These are phyloP conservation scores for Penicillium herquei DNA, from an alignment of 495 filamentous ascomycete genomes.

Conservation along the genomic window DNA sequence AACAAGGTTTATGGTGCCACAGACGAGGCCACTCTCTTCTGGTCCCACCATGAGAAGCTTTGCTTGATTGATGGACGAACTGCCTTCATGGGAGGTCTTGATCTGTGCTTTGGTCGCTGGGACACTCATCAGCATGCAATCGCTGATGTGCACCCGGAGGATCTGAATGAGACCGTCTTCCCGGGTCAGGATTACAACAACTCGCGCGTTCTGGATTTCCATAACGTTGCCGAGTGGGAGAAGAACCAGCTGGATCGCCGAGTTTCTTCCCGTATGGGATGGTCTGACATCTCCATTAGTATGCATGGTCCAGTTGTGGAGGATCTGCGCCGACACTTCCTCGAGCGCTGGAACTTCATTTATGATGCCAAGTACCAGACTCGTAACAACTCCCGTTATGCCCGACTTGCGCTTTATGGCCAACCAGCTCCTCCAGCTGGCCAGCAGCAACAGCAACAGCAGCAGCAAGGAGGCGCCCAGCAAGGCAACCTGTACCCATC, in stretches of 20 bases:
- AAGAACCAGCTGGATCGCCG: constrained; percentile 84
- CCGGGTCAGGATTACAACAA: constrained; percentile 97
- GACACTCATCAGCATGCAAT: constrained; percentile 73
- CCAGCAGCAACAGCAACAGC: constrained; percentile 5
- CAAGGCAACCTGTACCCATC: constrained; percentile 19
- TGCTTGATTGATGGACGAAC: constrained; percentile 75
- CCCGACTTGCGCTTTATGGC: constrained; percentile 46
- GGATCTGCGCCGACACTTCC: constrained; percentile 77
- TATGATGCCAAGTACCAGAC: constrained; percentile 77
- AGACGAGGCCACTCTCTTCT: constrained; percentile 83
- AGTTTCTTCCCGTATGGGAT: constrained; percentile 84
- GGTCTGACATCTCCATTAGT: constrained; percentile 85
- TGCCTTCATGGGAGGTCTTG: constrained; percentile 83
- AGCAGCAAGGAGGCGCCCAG: constrained; percentile 14
- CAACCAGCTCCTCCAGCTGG: constrained; percentile 22
- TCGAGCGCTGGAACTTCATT: constrained; percentile 92
- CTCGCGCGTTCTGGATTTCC: constrained; percentile 81
- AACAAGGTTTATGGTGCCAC: constrained; percentile 77
- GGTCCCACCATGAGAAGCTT: constrained; percentile 96
- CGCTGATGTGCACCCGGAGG: constrained; percentile 78
- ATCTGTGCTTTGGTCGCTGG: constrained; percentile 65
- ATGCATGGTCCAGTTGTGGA: constrained; percentile 76
- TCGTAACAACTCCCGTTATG: constrained; percentile 62
- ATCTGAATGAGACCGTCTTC: constrained; percentile 73
- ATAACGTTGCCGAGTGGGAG: constrained; percentile 78